These are phyloP conservation scores for Solanum rostratum DNA, from an alignment of 257 asterid species.

Conservation along the genomic window DNA sequence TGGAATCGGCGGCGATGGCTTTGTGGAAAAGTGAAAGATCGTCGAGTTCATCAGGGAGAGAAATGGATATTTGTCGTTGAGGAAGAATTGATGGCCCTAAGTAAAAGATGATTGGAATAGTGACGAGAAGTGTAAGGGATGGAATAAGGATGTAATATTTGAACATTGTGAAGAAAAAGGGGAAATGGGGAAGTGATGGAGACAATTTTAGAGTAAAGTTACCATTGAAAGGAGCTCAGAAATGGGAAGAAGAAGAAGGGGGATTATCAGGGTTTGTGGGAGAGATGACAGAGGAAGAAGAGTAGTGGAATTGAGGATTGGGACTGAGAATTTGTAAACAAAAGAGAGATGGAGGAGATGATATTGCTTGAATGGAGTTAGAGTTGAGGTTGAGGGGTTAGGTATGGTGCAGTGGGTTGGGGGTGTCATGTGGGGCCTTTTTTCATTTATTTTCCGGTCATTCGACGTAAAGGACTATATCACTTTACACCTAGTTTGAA, in stretches of 20 bases:
- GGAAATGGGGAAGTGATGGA: background rate
- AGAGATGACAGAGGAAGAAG: background rate
- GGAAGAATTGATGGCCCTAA: slow-evolving; percentile 61
- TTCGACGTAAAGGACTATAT: background rate
- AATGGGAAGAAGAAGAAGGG: background rate
- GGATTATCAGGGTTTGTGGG: background rate
- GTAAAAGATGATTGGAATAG: slow-evolving; percentile 41
- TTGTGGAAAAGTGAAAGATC: slow-evolving; percentile 80
- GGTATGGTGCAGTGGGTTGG: background rate
- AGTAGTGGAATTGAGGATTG: background rate
- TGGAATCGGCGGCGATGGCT: slow-evolving; percentile 50
- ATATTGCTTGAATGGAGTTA: background rate
- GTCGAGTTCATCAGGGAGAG: slow-evolving; percentile 75
- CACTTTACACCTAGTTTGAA: background rate
- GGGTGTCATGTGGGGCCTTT: background rate
- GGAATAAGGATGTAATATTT: slow-evolving; percentile 33
- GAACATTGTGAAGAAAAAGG: background rate
- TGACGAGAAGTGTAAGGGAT: slow-evolving; percentile 46
- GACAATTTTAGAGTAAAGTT: background rate
- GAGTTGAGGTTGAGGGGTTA: background rate
- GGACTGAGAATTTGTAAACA: background rate
- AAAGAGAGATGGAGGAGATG: background rate
- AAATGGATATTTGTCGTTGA: slow-evolving; percentile 53
- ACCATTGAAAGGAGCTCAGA: background rate
- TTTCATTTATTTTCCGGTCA: background rate